Evolutionary conservation across 2,329 filamentous ascomycete species (phyloP).

Genomic region (Ascochyta lentis): DNA sequence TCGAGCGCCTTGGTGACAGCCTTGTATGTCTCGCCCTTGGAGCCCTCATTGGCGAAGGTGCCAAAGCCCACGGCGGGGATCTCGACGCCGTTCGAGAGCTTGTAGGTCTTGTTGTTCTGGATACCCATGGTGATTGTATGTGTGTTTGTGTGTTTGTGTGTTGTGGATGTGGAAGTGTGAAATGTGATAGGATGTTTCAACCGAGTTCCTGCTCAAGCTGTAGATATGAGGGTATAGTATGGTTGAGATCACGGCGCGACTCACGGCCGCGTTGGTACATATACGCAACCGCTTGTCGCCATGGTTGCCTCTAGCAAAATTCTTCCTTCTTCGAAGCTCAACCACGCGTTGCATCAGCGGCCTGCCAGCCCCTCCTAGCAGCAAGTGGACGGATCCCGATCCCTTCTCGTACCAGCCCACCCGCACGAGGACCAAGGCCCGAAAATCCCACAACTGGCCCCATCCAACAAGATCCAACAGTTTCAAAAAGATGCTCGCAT

Average conservation of each 20-base stretch:
- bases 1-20: conserved; percentile 67
- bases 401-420: conserved; percentile 28
- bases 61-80: conserved; percentile 76
- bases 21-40: conserved; percentile 59
- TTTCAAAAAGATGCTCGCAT: conserved; percentile 30
- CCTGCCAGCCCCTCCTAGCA: conserved; percentile 14
- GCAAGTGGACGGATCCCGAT: conserved; percentile 26
- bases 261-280: conserved; percentile 20
- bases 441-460: conserved; percentile 31
- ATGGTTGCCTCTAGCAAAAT: conserved; percentile 23
- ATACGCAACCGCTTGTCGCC: conserved; percentile 19
- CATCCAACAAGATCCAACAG: conserved; percentile 38
- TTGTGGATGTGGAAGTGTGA: neutral
- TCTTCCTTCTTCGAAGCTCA: conserved; percentile 23
- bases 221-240: conserved; percentile 7
- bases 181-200: conserved; percentile 1
- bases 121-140: conserved; percentile 32
- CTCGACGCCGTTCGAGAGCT: conserved; percentile 64
- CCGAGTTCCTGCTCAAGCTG: conserved; percentile 16
- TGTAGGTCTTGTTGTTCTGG: conserved; percentile 55
- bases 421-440: conserved; percentile 12
- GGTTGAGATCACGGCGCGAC: conserved; percentile 12
- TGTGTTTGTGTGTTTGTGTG: conserved; percentile 5
- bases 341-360: conserved; percentile 18
- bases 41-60: conserved; percentile 73